Percentiles rank a stretch among this genome's conserved stretches.
Evolutionary conservation across 495 filamentous ascomycete genomes (phyloP).

Genomic region (Penicillium steckii): DNA sequence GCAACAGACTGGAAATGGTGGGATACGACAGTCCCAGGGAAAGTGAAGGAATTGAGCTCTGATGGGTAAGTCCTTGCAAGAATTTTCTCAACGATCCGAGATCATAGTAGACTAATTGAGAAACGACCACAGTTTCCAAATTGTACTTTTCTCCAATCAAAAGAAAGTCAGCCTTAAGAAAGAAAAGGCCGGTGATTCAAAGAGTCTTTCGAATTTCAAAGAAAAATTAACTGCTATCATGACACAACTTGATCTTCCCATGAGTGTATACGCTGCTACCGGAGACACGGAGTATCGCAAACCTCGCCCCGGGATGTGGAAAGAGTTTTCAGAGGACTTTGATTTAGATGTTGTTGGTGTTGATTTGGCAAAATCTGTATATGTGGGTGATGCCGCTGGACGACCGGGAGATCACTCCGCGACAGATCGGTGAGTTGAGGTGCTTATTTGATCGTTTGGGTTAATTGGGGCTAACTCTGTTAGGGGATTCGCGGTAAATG

Average conservation of each 20-base stretch:
- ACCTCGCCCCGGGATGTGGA: conserved; percentile 88
- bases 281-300: conserved; percentile 79
- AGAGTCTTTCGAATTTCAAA: conserved; percentile 74
- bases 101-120: too few species aligned
- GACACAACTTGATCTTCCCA: conserved; percentile 68
- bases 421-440: conserved; percentile 62
- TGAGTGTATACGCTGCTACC: conserved; percentile 83
- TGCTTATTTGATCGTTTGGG: background rate
- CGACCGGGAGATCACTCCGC: conserved; percentile 67
- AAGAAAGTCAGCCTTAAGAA: conserved; percentile 71
- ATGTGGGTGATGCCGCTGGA: conserved; percentile 89
- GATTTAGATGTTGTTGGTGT: conserved; percentile 62
- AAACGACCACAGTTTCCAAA: conserved; percentile 57
- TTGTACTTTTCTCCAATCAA: conserved; percentile 88
- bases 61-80: conserved; percentile 57
- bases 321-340: conserved; percentile 72
- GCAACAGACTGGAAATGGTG: conserved; percentile 94
- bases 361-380: conserved; percentile 68
- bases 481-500: conserved; percentile 74
- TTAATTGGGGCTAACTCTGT: background rate
- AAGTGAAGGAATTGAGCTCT: conserved; percentile 61
- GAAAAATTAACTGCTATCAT: conserved; percentile 69
- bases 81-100: background rate
- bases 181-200: conserved; percentile 67
- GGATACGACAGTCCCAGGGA: conserved; percentile 66